Percentiles rank a stretch among this genome's conserved stretches.
Evolutionary conservation across 352 stramenopile species (phyloP).

Genomic region (Phytophthora colocasiae): DNA sequence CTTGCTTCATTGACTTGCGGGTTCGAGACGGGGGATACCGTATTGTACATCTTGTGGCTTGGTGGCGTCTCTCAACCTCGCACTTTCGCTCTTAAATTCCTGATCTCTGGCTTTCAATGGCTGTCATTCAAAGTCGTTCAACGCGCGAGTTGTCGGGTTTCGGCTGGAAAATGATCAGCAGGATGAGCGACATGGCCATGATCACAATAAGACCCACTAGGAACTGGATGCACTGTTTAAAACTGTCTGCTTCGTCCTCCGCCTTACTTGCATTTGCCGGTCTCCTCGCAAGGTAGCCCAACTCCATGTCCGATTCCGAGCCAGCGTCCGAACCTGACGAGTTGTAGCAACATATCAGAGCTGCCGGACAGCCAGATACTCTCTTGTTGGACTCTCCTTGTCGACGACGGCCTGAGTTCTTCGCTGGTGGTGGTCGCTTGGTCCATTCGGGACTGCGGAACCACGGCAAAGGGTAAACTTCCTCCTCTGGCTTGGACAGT

Average conservation of each 20-base stretch:
- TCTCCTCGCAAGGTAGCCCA: conserved; percentile 43
- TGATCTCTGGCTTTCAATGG: conserved; percentile 5
- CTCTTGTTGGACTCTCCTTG: not conserved
- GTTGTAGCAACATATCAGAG: conserved; percentile 31
- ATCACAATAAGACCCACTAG: conserved; percentile 76
- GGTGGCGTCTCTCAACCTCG: conserved; percentile 15
- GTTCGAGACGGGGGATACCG: conserved; percentile 12
- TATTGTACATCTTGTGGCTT: conserved; percentile 37
- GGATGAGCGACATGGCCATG: conserved; percentile 65
- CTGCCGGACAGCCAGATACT: conserved; percentile 1
- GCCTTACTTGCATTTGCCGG: conserved; percentile 19
- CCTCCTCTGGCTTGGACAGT: conserved; percentile 60
- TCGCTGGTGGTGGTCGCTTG: conserved; percentile 23
- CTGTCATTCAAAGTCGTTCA: conserved; percentile 23
- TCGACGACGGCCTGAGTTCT: conserved; percentile 7
- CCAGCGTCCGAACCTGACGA: conserved; percentile 28
- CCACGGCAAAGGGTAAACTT: conserved; percentile 80
- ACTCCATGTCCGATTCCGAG: conserved; percentile 58
- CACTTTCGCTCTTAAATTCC: conserved; percentile 5
- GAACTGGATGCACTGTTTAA: conserved; percentile 78
- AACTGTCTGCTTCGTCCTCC: conserved; percentile 55
- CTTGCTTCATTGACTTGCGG: conserved; percentile 11
- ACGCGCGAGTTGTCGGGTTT: conserved; percentile 18
- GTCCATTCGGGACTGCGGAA: conserved; percentile 77
- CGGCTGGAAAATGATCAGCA: conserved; percentile 77